Conservation (phyloP, 495 filamentous ascomycete genomes). For the Daldinia concentrica region DNA sequence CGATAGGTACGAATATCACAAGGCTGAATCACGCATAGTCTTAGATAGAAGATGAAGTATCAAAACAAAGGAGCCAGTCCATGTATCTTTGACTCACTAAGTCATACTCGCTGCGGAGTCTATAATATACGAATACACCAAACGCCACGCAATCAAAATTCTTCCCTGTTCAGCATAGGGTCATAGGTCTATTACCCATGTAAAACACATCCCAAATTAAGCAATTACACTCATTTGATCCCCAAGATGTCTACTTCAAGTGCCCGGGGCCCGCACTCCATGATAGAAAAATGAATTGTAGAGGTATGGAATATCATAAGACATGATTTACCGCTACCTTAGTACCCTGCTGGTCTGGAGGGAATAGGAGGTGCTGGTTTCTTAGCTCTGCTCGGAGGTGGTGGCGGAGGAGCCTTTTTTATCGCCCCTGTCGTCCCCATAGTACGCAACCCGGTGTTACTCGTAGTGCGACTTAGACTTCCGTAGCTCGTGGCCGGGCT, state of each 20-base stretch:
- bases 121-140: conserved; percentile 24
- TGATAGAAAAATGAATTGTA: conserved; percentile 11
- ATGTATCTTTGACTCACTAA: conserved; percentile 15
- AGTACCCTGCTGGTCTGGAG: conserved; percentile 50
- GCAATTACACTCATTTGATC: conserved; percentile 22
- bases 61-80: conserved; percentile 43
- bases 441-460: conserved; percentile 58
- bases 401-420: conserved; percentile 82
- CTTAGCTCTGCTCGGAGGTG: conserved; percentile 81
- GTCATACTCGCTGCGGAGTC: conserved; percentile 5
- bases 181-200: neutral
- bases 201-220: conserved; percentile 18
- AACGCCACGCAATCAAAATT: conserved; percentile 32
- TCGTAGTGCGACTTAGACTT: conserved; percentile 64
- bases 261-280: neutral
- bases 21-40: neutral
- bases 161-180: neutral
- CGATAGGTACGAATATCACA: neutral
- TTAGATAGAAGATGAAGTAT: neutral
- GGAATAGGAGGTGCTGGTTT: conserved; percentile 76
- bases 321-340: neutral
- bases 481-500: conserved; percentile 72
- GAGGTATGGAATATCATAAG: too few relatives aligned
- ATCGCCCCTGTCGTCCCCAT: conserved; percentile 44
- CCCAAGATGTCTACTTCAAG: neutral